Evolutionary conservation across 176 grass and related monocot species (phyloP).

Genomic region (Cenchrus purpureus): DNA sequence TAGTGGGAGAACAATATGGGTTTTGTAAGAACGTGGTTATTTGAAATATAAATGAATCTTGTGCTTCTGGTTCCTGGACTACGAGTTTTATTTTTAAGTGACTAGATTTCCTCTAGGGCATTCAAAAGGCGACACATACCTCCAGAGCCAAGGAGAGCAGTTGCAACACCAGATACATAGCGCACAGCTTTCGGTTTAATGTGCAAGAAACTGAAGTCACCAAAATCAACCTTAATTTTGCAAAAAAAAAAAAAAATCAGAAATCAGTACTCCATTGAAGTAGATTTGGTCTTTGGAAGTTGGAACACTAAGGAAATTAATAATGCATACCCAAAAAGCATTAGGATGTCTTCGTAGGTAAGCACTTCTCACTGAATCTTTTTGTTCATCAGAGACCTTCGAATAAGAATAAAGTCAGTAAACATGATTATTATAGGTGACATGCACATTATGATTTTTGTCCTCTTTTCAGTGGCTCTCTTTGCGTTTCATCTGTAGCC

Average conservation of each 20-base stretch:
- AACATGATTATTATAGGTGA: slow-evolving; percentile 10
- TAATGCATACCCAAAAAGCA: slow-evolving; percentile 84
- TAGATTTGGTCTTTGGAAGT: neutral
- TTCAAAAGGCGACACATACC: slow-evolving; percentile 48
- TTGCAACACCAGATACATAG: slow-evolving; percentile 90
- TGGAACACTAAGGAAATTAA: neutral
- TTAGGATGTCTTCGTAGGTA: slow-evolving; percentile 85
- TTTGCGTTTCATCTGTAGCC: neutral
- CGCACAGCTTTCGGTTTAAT: slow-evolving; percentile 82
- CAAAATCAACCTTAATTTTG: slow-evolving; percentile 89
- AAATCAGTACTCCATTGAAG: slow-evolving; percentile 26
- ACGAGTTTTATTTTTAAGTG: neutral
- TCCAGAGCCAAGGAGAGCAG: slow-evolving; percentile 89
- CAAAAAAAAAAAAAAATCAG: slow-evolving; percentile 12
- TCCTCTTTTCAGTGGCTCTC: neutral
- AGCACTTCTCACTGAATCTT: slow-evolving; percentile 59
- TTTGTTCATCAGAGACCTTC: slow-evolving; percentile 72
- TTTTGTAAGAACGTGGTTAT: neutral
- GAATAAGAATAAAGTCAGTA: neutral
- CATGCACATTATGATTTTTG: neutral
- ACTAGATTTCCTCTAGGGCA: slow-evolving; percentile 21
- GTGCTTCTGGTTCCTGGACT: neutral
- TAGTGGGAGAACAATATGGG: slow-evolving; percentile 14
- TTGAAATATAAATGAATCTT: slow-evolving; percentile 21
- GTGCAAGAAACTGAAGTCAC: slow-evolving; percentile 82